Conservation (phyloP, 2,329 filamentous ascomycete genomes). For the Raffaelea deltoideospora region DNA sequence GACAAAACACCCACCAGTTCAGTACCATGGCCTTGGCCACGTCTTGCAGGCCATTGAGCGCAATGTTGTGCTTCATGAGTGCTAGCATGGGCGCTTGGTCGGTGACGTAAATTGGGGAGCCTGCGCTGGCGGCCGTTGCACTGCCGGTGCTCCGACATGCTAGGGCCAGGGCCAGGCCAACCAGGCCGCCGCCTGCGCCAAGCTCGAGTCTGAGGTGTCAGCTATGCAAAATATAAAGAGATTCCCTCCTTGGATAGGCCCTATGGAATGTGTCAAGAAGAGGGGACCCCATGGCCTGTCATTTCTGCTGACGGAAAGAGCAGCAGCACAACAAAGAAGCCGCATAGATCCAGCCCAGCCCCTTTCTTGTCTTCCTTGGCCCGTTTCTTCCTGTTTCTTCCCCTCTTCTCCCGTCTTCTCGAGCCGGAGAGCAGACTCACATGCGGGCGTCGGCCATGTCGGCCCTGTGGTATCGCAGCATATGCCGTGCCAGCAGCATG, state of each 20-base stretch:
- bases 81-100: constrained; percentile 77
- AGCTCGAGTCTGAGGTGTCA: constrained; percentile 57
- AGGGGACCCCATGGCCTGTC: no score
- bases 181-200: constrained; percentile 80
- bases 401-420: neutral
- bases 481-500: constrained; percentile 72
- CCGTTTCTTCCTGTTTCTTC: neutral
- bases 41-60: constrained; percentile 55
- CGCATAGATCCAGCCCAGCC: no score
- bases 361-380: neutral
- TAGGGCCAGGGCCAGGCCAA: constrained; percentile 49
- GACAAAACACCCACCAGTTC: constrained; percentile 49
- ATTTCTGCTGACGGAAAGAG: no score
- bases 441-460: constrained; percentile 53
- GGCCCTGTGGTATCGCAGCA: constrained; percentile 59
- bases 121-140: constrained; percentile 13
- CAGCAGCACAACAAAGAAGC: no score
- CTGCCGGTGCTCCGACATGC: constrained; percentile 22
- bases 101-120: constrained; percentile 55
- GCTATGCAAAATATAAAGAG: no score
- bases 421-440: constrained; percentile 29
- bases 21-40: constrained; percentile 54
- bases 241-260: no score
- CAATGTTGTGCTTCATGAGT: constrained; percentile 76
- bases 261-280: no score